Base-by-base conservation (phyloP, 2,329 filamentous ascomycete species). In the Chalara sp. region DNA sequence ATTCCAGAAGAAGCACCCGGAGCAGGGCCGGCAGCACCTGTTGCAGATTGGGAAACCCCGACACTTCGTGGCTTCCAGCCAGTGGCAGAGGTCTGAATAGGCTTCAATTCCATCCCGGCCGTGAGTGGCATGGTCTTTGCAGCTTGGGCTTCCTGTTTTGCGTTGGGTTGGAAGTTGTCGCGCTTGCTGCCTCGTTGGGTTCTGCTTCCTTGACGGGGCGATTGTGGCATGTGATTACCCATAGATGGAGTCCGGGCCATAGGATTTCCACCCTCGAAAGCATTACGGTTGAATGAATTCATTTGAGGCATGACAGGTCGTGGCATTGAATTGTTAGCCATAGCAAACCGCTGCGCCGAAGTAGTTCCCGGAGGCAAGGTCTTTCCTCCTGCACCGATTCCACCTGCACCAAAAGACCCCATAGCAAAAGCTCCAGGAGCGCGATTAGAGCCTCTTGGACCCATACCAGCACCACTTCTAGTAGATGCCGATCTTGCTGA, bases 61-160 rank as follows among this genome's bases (percentile, higher is more conserved):
- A 95, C 55, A 62, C 86, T 93, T 49, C 76, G 83, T 30, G 93
- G 89, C 73, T 95, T 96, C 93, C 93, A 99, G 47, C 93, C 92
- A 51, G 73, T 79, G n/a, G 79, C 59, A 0, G 89, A 85, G 41
- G 83, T 71, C 53, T 81, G 74, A 47, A 97, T 86, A 47, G 87
- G 83, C 73, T 92, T 89, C 57, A 99, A 72, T 1, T 95, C 87
- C 73, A 81, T 76, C 59, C 87, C 85, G 53, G 84, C 83, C 53
- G 92, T 96, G 57, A 97, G 81, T 65, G 93, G 92, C 90, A 97
- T 96, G 58, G 80, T 83, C 76, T 89, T 90, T 66, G 87, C 84
- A 64, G 81, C 77, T 66, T 90, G 81, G 33, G 81, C 80, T 59
- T 90, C 86, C 54, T 74, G 76, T 63, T 73, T 73, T 6, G 65